Percentiles rank a stretch among this genome's conserved stretches.
These are phyloP conservation scores for Trypanosoma grayi DNA, from an alignment of 208 protist species.

Conservation along the genomic window DNA sequence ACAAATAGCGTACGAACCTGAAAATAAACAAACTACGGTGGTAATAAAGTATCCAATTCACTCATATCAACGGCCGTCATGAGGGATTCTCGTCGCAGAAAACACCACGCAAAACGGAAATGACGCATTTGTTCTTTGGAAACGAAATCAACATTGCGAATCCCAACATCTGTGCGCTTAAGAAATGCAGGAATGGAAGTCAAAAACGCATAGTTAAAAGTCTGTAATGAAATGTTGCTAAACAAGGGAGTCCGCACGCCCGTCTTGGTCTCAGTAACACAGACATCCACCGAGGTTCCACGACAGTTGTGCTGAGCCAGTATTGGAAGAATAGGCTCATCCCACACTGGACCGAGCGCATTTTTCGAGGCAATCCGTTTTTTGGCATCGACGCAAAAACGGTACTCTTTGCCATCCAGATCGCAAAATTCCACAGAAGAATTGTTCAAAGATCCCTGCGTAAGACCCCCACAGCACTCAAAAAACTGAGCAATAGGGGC, in stretches of 20 bases:
- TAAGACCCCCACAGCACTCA: conserved; percentile 46
- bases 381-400: conserved; percentile 3
- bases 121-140: conserved; percentile 76
- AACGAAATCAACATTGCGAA: conserved; percentile 80
- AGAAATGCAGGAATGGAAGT: conserved; percentile 76
- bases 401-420: conserved; percentile 7
- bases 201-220: conserved; percentile 77
- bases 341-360: not conserved
- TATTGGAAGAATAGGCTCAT: conserved; percentile 27
- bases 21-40: conserved; percentile 32
- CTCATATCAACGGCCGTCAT: conserved; percentile 81
- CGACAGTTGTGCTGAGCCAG: conserved; percentile 53
- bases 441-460: conserved; percentile 27
- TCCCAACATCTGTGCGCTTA: conserved; percentile 74
- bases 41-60: conserved; percentile 77
- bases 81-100: conserved; percentile 68
- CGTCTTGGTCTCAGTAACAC: conserved; percentile 46
- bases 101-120: conserved; percentile 88
- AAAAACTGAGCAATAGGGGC: conserved; percentile 72
- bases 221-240: conserved; percentile 58
- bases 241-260: conserved; percentile 49
- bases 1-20: not conserved
- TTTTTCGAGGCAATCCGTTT: not conserved
- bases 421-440: conserved; percentile 9
- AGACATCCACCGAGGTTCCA: conserved; percentile 56